phyloP scores from a whole-genome alignment of 345 rosid genomes.

The Dipteronia dyeriana region DNA sequence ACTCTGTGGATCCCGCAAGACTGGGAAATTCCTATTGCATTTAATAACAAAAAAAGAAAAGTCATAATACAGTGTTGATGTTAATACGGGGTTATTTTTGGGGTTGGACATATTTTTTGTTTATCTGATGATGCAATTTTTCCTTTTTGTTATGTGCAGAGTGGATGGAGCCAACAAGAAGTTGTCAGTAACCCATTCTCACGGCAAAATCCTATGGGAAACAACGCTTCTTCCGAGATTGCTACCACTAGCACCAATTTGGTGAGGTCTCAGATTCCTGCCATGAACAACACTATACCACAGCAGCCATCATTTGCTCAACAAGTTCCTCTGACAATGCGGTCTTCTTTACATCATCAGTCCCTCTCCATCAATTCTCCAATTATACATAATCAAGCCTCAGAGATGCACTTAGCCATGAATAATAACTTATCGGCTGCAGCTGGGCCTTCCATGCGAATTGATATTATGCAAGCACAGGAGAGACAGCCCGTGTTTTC shows the following conservation, averaged over 20 bases:
- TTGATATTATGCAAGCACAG: slow-evolving; percentile 16
- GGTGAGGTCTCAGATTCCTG: slow-evolving; percentile 30
- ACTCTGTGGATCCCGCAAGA: not conserved
- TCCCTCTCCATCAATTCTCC: slow-evolving; percentile 21
- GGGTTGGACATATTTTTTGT: not conserved
- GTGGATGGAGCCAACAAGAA: slow-evolving; percentile 60
- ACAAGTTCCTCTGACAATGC: slow-evolving; percentile 25
- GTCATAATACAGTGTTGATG: not conserved
- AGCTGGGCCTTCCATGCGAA: slow-evolving; percentile 27
- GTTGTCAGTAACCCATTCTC: slow-evolving; percentile 62
- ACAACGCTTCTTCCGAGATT: slow-evolving; percentile 25
- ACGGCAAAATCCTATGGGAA: slow-evolving; percentile 42
- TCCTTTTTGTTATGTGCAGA: slow-evolving; percentile 45
- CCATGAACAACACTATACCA: slow-evolving; percentile 23
- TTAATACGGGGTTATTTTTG: not conserved
- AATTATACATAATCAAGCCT: slow-evolving; percentile 9
- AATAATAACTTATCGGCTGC: slow-evolving; percentile 23
- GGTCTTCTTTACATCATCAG: slow-evolving; percentile 20
- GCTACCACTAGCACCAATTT: slow-evolving; percentile 8
- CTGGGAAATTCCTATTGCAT: not conserved
- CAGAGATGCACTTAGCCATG: slow-evolving; percentile 20
- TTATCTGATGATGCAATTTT: not conserved
- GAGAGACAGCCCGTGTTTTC: slow-evolving; percentile 34
- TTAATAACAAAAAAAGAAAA: not conserved
- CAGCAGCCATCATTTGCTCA: slow-evolving; percentile 41